Percentiles rank a stretch among this genome's conserved stretches.
Conservation (phyloP, 768 basidiomycete genomes). For the Suillus placidus region DNA sequence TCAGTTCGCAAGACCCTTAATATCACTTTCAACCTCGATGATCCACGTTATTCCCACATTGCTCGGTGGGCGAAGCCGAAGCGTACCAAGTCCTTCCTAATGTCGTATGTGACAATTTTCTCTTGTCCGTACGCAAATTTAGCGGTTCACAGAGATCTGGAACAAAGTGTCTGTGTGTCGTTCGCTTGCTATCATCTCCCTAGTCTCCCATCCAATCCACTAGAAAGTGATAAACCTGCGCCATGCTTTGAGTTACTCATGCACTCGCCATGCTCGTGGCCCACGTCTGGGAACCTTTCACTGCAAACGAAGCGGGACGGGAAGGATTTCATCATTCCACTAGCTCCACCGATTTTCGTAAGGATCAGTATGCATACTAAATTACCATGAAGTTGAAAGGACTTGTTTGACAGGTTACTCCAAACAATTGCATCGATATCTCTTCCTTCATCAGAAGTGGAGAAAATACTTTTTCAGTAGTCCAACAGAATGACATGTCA, state of each 20-base stretch:
- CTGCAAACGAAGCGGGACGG: conserved; percentile 15
- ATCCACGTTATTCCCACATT: conserved; percentile 29
- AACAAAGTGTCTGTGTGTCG: conserved; percentile 44
- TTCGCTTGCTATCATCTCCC: conserved; percentile 46
- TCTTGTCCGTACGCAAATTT: neutral
- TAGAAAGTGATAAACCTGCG: conserved; percentile 16
- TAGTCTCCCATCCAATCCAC: conserved; percentile 21
- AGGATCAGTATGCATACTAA: conserved; percentile 32
- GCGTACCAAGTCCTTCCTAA: conserved; percentile 21
- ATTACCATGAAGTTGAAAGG: neutral
- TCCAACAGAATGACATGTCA: conserved; percentile 46
- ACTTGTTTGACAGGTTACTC: conserved; percentile 40
- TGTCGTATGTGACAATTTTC: conserved; percentile 38
- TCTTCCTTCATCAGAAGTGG: conserved; percentile 46
- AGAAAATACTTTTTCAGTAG: conserved; percentile 46
- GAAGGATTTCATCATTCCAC: conserved; percentile 19
- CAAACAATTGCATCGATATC: conserved; percentile 55
- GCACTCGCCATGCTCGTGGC: conserved; percentile 46
- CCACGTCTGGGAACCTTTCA: conserved; percentile 31
- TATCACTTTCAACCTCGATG: conserved; percentile 32
- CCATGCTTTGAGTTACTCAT: conserved; percentile 21
- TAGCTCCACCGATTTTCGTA: conserved; percentile 36
- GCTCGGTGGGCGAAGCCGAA: conserved; percentile 42
- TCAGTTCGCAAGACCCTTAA: conserved; percentile 11
- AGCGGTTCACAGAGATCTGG: conserved; percentile 33